Percentiles rank a stretch among this genome's conserved stretches.
phyloP scores from a whole-genome alignment of 75 land plant genomes.

The Ceratopteris richardii region DNA sequence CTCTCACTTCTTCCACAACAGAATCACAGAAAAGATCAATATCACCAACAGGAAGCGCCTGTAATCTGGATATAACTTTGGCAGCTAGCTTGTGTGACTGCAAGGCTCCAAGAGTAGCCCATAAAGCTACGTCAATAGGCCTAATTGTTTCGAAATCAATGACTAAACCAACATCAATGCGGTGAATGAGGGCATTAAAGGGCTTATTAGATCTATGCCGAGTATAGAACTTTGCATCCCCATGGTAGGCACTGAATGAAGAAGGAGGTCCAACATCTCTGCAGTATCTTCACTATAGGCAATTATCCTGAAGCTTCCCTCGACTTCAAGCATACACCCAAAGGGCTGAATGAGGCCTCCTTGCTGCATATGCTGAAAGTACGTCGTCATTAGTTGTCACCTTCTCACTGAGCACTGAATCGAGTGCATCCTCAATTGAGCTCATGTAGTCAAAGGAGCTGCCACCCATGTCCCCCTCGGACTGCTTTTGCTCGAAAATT shows the following conservation, averaged over 20 bases:
- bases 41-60: conserved; percentile 88
- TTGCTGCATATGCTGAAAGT: conserved; percentile 76
- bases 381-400: conserved; percentile 65
- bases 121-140: conserved; percentile 66
- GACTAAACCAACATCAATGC: conserved; percentile 91
- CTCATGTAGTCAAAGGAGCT: conserved; percentile 61
- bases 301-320: conserved; percentile 41
- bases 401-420: conserved; percentile 14
- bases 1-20: conserved; percentile 85
- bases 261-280: conserved; percentile 73
- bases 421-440: conserved; percentile 35
- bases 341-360: conserved; percentile 77
- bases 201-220: conserved; percentile 66
- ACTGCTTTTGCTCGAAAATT: conserved; percentile 52
- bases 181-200: conserved; percentile 89
- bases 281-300: conserved; percentile 88
- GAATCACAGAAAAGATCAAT: conserved; percentile 85
- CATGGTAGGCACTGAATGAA: conserved; percentile 68
- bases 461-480: conserved; percentile 6
- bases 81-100: conserved; percentile 97
- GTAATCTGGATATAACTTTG: conserved; percentile 77
- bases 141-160: conserved; percentile 93
- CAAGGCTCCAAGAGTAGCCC: conserved; percentile 72
- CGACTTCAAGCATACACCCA: conserved; percentile 81
- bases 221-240: conserved; percentile 48